Conservation (phyloP, 192 early-diverging fungal species). For the Phlyctochytrium arcticum region DNA sequence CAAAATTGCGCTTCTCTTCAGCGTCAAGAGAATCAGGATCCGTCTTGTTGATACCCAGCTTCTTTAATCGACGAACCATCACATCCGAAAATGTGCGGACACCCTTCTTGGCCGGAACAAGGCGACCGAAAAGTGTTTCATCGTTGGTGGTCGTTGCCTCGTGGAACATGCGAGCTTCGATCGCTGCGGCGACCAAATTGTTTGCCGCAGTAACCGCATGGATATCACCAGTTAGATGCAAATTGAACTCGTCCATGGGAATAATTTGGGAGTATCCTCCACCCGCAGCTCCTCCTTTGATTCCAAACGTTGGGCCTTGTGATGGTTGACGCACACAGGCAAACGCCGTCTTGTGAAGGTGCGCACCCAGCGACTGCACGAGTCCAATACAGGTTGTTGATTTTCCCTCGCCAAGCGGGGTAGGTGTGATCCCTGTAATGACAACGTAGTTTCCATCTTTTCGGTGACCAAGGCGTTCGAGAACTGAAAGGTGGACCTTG, state of each 20-base stretch:
- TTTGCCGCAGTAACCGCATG: slow-evolving; percentile 97
- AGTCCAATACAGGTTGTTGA: slow-evolving; percentile 96
- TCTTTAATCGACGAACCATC: slow-evolving; percentile 74
- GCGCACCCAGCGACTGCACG: slow-evolving; percentile 92
- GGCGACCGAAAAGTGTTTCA: slow-evolving; percentile 79
- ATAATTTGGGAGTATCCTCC: slow-evolving; percentile 99
- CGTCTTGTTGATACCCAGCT: slow-evolving; percentile 79
- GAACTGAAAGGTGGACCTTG: slow-evolving; percentile 78
- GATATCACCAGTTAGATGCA: slow-evolving; percentile 98
- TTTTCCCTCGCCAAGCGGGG: slow-evolving; percentile 98
- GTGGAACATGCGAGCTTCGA: slow-evolving; percentile 97
- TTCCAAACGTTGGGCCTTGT: slow-evolving; percentile 98
- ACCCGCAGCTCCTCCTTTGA: slow-evolving; percentile 97
- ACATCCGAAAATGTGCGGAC: slow-evolving; percentile 75
- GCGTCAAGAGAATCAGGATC: slow-evolving; percentile 73
- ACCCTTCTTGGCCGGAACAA: slow-evolving; percentile 86
- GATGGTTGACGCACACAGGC: slow-evolving; percentile 99
- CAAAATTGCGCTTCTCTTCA: slow-evolving; percentile 77
- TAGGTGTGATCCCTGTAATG: slow-evolving; percentile 97
- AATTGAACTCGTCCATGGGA: slow-evolving; percentile 99
- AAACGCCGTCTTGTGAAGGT: slow-evolving; percentile 80
- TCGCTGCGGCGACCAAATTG: slow-evolving; percentile 95
- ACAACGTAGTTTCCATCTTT: slow-evolving; percentile 90
- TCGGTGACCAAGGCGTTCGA: slow-evolving; percentile 76
- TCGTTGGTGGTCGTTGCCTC: slow-evolving; percentile 76